Conservation (phyloP, 2,329 filamentous ascomycete genomes). For the Sordariomycetes sp. region DNA sequence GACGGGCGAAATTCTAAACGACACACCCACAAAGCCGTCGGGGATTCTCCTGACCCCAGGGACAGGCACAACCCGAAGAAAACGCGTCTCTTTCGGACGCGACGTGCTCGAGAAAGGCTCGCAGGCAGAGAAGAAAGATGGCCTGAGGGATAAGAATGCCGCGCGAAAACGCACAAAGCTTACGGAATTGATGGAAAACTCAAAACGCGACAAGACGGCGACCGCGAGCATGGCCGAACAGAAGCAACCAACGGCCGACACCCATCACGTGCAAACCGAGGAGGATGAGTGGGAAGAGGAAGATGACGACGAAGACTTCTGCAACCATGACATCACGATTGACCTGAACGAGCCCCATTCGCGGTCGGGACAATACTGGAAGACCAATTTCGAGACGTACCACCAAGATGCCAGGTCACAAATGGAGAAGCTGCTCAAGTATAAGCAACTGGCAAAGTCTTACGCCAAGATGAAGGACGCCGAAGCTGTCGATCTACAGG, state of each 20-base stretch:
- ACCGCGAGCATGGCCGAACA: slow-evolving; percentile 1
- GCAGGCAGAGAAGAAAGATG: slow-evolving; percentile 6
- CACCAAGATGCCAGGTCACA: slow-evolving; percentile 61
- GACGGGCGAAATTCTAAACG: slow-evolving; percentile 4
- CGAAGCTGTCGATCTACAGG: slow-evolving; percentile 55
- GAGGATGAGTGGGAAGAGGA: slow-evolving; percentile 45
- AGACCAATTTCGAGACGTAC: slow-evolving; percentile 64
- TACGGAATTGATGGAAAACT: slow-evolving; percentile 33
- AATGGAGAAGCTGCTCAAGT: slow-evolving; percentile 67
- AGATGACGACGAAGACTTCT: slow-evolving; percentile 26
- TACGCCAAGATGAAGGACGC: slow-evolving; percentile 70
- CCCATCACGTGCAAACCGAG: slow-evolving; percentile 10
- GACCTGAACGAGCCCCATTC: slow-evolving; percentile 67
- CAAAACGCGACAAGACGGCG: slow-evolving; percentile 17
- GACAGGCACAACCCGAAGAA: slow-evolving; percentile 47
- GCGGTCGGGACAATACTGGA: slow-evolving; percentile 71
- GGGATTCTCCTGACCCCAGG: slow-evolving; percentile 57
- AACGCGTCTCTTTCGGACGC: slow-evolving; percentile 54
- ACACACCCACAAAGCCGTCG: slow-evolving; percentile 37
- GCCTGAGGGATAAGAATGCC: slow-evolving; percentile 10
- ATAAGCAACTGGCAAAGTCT: slow-evolving; percentile 70
- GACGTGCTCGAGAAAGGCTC: slow-evolving; percentile 37
- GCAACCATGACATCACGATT: slow-evolving; percentile 52
- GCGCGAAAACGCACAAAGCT: slow-evolving; percentile 25
- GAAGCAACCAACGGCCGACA: slow-evolving; percentile 7